phyloP scores from a whole-genome alignment of 2,329 filamentous ascomycete genomes.

The Rugonectria rugulosa region DNA sequence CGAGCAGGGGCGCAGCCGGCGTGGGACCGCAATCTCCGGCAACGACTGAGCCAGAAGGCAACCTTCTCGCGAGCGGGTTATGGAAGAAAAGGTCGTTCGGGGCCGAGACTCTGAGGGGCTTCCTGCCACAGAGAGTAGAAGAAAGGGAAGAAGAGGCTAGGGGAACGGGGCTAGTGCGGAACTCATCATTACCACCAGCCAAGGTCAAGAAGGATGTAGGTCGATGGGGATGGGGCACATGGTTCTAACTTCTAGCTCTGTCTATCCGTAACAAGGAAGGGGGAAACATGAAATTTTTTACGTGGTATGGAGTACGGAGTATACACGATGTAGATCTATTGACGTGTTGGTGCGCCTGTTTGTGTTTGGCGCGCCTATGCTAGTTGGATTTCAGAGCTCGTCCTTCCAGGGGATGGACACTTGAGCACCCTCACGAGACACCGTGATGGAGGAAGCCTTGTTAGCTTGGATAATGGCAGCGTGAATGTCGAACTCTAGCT shows the following conservation, averaged over 20 bases:
- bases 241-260: conserved; percentile 40
- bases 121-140: conserved; percentile 28
- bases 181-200: conserved; percentile 16
- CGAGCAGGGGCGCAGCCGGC: neutral
- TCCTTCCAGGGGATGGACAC: conserved; percentile 55
- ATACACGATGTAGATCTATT: no score
- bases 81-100: conserved; percentile 34
- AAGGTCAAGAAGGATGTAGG: conserved; percentile 38
- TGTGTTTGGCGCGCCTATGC: no score
- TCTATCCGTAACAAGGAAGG: no score
- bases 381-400: no score
- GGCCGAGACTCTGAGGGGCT: conserved; percentile 29
- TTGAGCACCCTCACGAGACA: conserved; percentile 52
- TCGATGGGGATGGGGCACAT: conserved; percentile 40
- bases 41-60: conserved; percentile 5
- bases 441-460: conserved; percentile 51
- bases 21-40: conserved; percentile 13
- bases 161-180: conserved; percentile 14
- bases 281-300: no score
- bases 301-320: no score
- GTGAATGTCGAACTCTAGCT: conserved; percentile 59
- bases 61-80: conserved; percentile 17
- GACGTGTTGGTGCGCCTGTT: no score
- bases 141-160: conserved; percentile 19
- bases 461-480: conserved; percentile 65